phyloP scores from a whole-genome alignment of 2,329 filamentous ascomycete genomes.

The Alternaria burnsii region DNA sequence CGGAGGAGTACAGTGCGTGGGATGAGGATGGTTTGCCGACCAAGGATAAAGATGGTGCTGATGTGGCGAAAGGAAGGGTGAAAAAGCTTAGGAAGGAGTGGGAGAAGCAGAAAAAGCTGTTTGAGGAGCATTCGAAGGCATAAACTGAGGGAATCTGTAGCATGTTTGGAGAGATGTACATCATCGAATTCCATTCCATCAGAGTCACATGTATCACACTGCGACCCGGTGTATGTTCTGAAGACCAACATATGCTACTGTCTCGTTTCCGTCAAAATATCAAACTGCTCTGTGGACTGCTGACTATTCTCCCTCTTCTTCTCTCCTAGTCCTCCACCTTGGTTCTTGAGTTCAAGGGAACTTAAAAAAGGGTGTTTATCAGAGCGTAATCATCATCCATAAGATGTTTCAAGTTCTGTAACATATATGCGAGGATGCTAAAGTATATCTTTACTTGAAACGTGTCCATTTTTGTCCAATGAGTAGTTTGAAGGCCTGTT shows the following conservation, averaged over 20 bases:
- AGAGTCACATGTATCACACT: not conserved
- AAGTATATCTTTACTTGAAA: too few species aligned
- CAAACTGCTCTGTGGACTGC: too few species aligned
- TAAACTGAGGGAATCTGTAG: not conserved
- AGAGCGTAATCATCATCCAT: too few species aligned
- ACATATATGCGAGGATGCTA: too few species aligned
- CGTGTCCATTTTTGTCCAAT: too few species aligned
- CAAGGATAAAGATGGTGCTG: conserved; percentile 77
- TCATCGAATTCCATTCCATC: not conserved
- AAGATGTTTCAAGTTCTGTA: too few species aligned
- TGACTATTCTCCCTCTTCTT: too few species aligned
- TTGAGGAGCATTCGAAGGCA: conserved; percentile 60
- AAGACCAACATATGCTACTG: too few species aligned
- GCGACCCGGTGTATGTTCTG: not conserved
- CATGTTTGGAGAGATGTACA: not conserved
- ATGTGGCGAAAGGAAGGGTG: conserved; percentile 77
- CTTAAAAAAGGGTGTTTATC: rapidly evolving
- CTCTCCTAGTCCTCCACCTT: too few species aligned
- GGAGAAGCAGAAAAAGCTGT: conserved; percentile 87
- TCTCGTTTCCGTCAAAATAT: too few species aligned
- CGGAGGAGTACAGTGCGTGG: conserved; percentile 75
- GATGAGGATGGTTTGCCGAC: conserved; percentile 83
- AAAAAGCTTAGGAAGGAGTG: conserved; percentile 92
- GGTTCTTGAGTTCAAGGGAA: too few species aligned
- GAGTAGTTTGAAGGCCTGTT: too few species aligned